Base-by-base conservation (phyloP, 225 moss, liverwort and hornwort species). In the Asterella californica region DNA sequence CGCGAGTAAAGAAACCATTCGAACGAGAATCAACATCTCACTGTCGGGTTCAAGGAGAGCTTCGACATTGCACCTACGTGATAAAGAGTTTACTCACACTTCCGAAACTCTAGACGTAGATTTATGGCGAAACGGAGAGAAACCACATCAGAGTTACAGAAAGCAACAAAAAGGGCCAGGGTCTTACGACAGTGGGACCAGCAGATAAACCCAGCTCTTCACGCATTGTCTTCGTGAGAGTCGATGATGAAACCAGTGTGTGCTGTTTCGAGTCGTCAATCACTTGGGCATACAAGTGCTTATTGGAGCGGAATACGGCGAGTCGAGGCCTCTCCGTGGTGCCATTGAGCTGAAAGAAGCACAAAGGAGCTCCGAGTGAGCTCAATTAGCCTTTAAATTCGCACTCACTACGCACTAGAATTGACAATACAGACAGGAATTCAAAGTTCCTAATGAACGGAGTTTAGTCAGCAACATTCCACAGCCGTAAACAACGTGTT, bases 251-350 rank as follows among this genome's bases (percentile, higher is more conserved):
- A 25, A 88, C 94, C 61, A 94, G 69, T 29, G 94, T 94, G 70
- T 85, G 88, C 53, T 92, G 92, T 83, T 90, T 91, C 0, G 91
- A 84, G 80, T 94, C 92, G 74, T 94, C 92, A 73, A 94, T 94
- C 69, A 92, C 92, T 83, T 94, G 94, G 19, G 91, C 94, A 61
- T 94, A 94, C 30, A 94, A 70, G 77, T 94, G 94, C 49, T 94
- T 90, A 82, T 92, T 94, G 30, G 94, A 92, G 38, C 92, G 91
- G 77, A 91, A 94, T 17, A 94, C 89, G 27, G 92, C 90, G 79
- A 94, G 85, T n/a, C 92, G 91, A 62, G 94, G 94, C 86, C 94
- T 92, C 80, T 94, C 94, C 5, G 92, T 82, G 15, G 92, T 94
- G 36, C 94, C 94, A 80, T 88, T 92, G 74, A 94, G 85, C 94